Evolutionary conservation across 352 stramenopile species (phyloP), one percentile per base, ranked within the genome.

Genomic region (Phytophthora lateralis): DNA sequence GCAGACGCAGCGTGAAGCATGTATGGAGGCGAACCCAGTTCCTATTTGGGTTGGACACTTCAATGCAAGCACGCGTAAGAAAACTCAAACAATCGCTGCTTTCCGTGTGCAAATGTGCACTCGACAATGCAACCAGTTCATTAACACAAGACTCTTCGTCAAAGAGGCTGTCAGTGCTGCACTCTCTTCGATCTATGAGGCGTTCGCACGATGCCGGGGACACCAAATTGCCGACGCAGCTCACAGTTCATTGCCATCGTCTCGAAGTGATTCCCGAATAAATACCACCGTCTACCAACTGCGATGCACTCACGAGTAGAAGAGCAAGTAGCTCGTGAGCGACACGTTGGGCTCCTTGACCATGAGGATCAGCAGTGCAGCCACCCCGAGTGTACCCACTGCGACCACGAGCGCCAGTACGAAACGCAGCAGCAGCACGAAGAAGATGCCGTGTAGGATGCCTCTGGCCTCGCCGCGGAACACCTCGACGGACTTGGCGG

Each of bases 401-500:
- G 63, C 51, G 45, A 85, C 64, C 27, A 73, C 48, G n/a, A 79
- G 63, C 17, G 64, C 66, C 30, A 88, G 49, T 27, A 81, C 49
- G 53, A 88, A 86, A 27, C 75, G 72, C 57, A 88, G 64, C 50
- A 88, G 54, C 45, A 88, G 66, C 39, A 84, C 60, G 18, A 84
- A 74, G 60, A 88, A 88, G 63, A 88, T 82, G 54, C 76, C 74
- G 56, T 75, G 75, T 44, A 88, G 61, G 24, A 86, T 88, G 53
- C 73, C 72, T 45, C 74, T 80, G 18, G 72, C 78, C 47, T 88
- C 66, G 26, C 76, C 78, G 17, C 74, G 80, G 67, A 88, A 88
- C 9, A 75, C 71, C 43, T 79, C 64, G 45, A 88, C 78, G 20
- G 76, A 86, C 67, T 86, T 80, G 47, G 69, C 74, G 10, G 76